Conservation (phyloP, 306 rosid species). For the Cicer cuneatum region DNA sequence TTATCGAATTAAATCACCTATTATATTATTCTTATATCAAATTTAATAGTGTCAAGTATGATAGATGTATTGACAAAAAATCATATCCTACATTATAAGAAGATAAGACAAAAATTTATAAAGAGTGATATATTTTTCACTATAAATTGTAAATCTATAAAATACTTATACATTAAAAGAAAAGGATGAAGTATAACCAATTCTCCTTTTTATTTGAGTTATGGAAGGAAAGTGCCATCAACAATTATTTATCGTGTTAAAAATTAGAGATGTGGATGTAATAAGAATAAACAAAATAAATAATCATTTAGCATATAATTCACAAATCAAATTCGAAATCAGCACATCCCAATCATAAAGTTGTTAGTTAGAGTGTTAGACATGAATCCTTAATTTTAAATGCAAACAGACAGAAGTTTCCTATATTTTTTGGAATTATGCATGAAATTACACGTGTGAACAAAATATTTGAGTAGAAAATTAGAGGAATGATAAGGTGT, state of each 20-base stretch:
- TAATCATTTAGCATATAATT: background rate
- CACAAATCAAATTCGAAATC: background rate
- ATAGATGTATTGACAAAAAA: too few relatives aligned
- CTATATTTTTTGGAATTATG: conserved; percentile 16
- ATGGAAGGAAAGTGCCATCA: background rate
- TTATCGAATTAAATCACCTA: too few relatives aligned
- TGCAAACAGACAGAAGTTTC: conserved; percentile 9
- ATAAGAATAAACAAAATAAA: background rate
- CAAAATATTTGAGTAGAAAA: background rate
- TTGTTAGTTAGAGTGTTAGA: background rate
- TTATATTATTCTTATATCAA: too few relatives aligned
- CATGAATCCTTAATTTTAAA: background rate
- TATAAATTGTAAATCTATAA: too few relatives aligned
- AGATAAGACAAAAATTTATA: too few relatives aligned
- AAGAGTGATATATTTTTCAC: too few relatives aligned
- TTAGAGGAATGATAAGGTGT: too few relatives aligned
- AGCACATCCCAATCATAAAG: background rate
- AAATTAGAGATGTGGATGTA: background rate
- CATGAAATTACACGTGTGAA: background rate
- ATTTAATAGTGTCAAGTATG: too few relatives aligned
- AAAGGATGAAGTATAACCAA: background rate
- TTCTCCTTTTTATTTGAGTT: background rate
- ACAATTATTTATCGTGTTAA: background rate
- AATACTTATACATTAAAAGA: too few relatives aligned
- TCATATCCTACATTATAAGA: too few relatives aligned